phyloP scores from a whole-genome alignment of 2,329 filamentous ascomycete species.

The Biscogniauxia mediterranea region DNA sequence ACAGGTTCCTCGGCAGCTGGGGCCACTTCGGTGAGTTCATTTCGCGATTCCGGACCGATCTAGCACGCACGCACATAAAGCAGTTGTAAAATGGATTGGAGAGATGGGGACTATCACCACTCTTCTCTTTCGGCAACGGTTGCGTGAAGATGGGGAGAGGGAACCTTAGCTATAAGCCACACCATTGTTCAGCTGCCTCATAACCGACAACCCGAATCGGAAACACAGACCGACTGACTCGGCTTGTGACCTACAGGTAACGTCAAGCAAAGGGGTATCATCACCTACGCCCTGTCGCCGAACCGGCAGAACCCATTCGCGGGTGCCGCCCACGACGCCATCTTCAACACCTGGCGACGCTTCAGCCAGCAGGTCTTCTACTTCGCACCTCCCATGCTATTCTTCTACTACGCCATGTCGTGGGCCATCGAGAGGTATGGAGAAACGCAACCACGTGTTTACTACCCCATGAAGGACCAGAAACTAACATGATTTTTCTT shows the following conservation, averaged over 20 bases:
- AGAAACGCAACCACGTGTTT: neutral
- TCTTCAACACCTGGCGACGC: slow-evolving; percentile 95
- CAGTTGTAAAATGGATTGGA: too few species aligned
- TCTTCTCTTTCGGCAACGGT: too few species aligned
- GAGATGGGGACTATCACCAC: too few species aligned
- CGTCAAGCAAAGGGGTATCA: slow-evolving; percentile 61
- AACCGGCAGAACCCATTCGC: slow-evolving; percentile 91
- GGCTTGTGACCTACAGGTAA: slow-evolving; percentile 42
- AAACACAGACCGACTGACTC: slow-evolving; percentile 26
- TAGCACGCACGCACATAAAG: too few species aligned
- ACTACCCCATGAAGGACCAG: too few species aligned
- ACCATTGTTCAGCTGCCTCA: too few species aligned
- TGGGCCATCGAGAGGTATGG: slow-evolving; percentile 87
- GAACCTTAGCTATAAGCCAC: too few species aligned
- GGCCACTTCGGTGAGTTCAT: slow-evolving; percentile 67
- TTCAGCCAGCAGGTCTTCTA: slow-evolving; percentile 85
- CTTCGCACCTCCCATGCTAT: slow-evolving; percentile 74
- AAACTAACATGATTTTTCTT: too few species aligned
- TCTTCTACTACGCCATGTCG: slow-evolving; percentile 78
- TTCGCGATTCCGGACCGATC: slow-evolving; percentile 1
- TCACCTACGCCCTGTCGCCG: slow-evolving; percentile 72
- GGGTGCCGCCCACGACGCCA: slow-evolving; percentile 71
- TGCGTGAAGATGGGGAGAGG: too few species aligned
- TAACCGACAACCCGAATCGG: neutral
- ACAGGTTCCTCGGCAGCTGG: slow-evolving; percentile 73